Percentiles rank a stretch among this genome's conserved stretches.
phyloP scores from a whole-genome alignment of 129 eudicot species.

The Tanacetum coccineum region DNA sequence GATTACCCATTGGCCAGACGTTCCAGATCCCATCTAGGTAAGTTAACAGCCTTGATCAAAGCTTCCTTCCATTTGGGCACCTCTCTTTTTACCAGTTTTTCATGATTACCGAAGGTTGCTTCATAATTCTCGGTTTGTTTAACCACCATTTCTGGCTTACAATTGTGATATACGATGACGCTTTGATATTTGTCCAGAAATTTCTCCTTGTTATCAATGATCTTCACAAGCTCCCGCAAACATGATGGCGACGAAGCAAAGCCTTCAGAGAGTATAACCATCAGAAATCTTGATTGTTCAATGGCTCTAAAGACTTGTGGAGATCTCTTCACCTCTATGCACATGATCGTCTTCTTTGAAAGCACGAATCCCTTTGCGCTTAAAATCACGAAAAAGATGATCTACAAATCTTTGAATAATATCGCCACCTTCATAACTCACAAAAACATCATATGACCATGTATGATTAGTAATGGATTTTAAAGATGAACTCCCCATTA shows the following conservation, averaged over 20 bases:
- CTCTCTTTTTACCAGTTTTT: conserved; percentile 1
- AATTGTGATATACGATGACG: conserved; percentile 10
- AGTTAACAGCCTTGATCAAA: conserved; percentile 27
- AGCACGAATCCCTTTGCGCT: conserved; percentile 28
- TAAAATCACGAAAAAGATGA: conserved; percentile 28
- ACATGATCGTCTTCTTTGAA: conserved; percentile 30
- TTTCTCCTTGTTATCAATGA: conserved; percentile 30
- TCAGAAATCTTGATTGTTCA: conserved; percentile 32
- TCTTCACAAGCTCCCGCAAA: conserved; percentile 31
- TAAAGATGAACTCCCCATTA: conserved; percentile 16
- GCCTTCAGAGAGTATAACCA: conserved; percentile 36
- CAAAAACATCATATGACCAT: conserved; percentile 31
- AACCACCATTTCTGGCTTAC: conserved; percentile 17
- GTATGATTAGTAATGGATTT: conserved; percentile 19
- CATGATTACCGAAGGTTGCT: conserved; percentile 5
- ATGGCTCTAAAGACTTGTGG: conserved; percentile 32
- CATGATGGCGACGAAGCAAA: conserved; percentile 29
- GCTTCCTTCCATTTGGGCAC: conserved; percentile 26
- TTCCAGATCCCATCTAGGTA: conserved; percentile 33
- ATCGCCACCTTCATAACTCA: conserved; percentile 26
- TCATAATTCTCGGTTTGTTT: background rate
- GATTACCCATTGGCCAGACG: conserved; percentile 28
- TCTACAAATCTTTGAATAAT: conserved; percentile 28
- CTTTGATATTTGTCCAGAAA: conserved; percentile 12
- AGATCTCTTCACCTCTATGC: conserved; percentile 28